A percentile compares a stretch with the other conserved stretches of the same genome.
phyloP scores from a whole-genome alignment of 306 rosid genomes.

The Citrullus amarus region DNA sequence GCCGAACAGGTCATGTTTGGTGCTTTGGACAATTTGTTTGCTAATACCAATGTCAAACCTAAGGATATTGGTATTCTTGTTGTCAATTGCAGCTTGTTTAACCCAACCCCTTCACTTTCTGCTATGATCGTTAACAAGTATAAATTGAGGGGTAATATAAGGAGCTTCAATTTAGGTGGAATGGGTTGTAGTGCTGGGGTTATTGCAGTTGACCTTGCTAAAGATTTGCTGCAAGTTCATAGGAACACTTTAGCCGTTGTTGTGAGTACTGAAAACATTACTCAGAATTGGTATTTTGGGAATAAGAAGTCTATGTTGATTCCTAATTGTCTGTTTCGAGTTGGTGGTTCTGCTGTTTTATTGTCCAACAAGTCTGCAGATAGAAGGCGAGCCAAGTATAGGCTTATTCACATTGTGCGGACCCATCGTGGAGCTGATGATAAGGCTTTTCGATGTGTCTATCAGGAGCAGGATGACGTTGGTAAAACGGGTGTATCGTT shows the following conservation, averaged over 20 bases:
- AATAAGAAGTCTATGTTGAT: conserved; percentile 65
- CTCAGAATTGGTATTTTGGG: conserved; percentile 71
- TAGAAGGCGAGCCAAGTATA: conserved; percentile 45
- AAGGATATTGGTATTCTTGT: conserved; percentile 58
- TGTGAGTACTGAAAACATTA: conserved; percentile 65
- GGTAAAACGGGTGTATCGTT: conserved; percentile 69
- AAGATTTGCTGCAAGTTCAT: conserved; percentile 52
- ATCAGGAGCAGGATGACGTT: conserved; percentile 54
- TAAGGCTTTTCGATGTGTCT: conserved; percentile 59
- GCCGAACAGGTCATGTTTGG: conserved; percentile 64
- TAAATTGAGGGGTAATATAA: conserved; percentile 50
- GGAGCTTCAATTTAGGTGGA: conserved; percentile 71
- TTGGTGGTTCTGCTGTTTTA: conserved; percentile 45
- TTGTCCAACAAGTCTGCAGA: conserved; percentile 43
- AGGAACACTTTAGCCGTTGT: conserved; percentile 61
- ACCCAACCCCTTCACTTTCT: conserved; percentile 61
- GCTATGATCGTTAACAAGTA: conserved; percentile 68
- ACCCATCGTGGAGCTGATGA: conserved; percentile 62
- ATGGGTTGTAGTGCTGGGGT: conserved; percentile 84
- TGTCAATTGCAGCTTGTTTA: conserved; percentile 58
- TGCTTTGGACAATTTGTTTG: conserved; percentile 47
- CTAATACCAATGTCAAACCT: conserved; percentile 29
- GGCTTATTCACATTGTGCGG: conserved; percentile 57
- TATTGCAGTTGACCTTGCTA: conserved; percentile 61
- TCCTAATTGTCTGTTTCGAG: conserved; percentile 66